Percentiles rank a stretch among this genome's conserved stretches.
Conservation (phyloP, 2,329 filamentous ascomycete species). For the Lithohypha guttulata region DNA sequence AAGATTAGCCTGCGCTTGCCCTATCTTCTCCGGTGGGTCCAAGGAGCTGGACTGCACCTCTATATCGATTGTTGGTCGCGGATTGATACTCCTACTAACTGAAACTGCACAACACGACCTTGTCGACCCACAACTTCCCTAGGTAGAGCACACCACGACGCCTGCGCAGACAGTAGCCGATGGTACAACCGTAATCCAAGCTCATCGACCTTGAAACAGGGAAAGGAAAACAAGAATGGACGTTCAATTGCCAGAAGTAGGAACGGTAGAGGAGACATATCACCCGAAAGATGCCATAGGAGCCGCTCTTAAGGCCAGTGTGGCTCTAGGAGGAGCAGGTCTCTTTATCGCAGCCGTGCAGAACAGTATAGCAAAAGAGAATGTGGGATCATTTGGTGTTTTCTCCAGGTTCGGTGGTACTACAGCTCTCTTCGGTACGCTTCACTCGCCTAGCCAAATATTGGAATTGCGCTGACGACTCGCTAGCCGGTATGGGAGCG, state of each 20-base stretch:
- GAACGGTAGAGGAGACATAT: conserved; percentile 40
- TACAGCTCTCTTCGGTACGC: conserved; percentile 57
- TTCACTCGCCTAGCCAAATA: not conserved
- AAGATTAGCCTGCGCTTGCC: not conserved
- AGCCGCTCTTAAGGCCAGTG: conserved; percentile 51
- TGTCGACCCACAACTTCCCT: too few relatives aligned
- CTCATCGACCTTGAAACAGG: not conserved
- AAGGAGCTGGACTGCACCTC: not conserved
- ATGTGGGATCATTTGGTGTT: conserved; percentile 69
- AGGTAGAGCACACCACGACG: not conserved
- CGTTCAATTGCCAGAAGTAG: conserved; percentile 1
- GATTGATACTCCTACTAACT: not conserved
- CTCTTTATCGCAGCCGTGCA: conserved; percentile 66
- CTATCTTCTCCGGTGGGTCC: too few relatives aligned
- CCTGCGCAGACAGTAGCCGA: not conserved
- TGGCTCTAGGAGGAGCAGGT: conserved; percentile 57
- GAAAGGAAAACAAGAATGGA: not conserved
- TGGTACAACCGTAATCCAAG: conserved; percentile 1
- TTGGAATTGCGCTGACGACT: conserved; percentile 12
- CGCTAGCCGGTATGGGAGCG: conserved; percentile 59
- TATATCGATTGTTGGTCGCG: too few relatives aligned
- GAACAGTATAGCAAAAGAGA: conserved; percentile 75
- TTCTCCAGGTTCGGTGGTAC: conserved; percentile 68
- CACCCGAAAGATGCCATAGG: conserved; percentile 66
- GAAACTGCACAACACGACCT: not conserved